phyloP scores from a whole-genome alignment of 106 monocot species.

The Acorus calamus region DNA sequence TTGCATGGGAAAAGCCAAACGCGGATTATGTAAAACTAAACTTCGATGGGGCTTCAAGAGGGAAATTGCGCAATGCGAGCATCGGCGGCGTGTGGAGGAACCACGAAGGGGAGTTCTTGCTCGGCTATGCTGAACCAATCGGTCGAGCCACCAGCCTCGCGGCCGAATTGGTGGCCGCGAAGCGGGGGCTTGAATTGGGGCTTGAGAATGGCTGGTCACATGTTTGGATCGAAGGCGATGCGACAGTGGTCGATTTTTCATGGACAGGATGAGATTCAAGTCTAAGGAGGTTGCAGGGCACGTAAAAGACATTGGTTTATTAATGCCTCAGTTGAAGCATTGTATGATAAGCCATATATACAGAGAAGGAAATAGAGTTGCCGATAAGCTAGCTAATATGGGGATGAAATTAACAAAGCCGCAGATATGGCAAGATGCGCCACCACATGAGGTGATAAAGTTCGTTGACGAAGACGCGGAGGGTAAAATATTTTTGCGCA shows the following conservation, averaged over 20 bases:
- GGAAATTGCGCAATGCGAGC: conserved; percentile 26
- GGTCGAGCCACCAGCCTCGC: conserved; percentile 45
- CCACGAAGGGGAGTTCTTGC: conserved; percentile 39
- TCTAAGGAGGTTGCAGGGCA: conserved; percentile 26
- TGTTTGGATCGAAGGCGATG: conserved; percentile 49
- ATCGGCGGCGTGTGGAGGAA: conserved; percentile 50
- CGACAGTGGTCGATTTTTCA: conserved; percentile 28
- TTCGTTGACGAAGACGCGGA: conserved; percentile 28
- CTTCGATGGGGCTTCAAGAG: conserved; percentile 43
- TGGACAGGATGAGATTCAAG: conserved; percentile 1
- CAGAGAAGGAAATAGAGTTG: conserved; percentile 39
- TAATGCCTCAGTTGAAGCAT: conserved; percentile 22
- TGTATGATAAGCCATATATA: conserved; percentile 31
- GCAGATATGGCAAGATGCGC: conserved; percentile 25
- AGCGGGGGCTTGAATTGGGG: conserved; percentile 38
- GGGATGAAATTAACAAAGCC: conserved; percentile 19
- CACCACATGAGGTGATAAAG: conserved; percentile 22
- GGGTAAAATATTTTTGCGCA: background rate
- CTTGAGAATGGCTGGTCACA: conserved; percentile 26
- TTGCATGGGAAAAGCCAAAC: conserved; percentile 36
- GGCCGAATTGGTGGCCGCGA: conserved; percentile 42
- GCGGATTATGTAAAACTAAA: conserved; percentile 34
- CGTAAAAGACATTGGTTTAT: conserved; percentile 19
- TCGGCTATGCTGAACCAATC: conserved; percentile 41
- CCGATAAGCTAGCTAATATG: conserved; percentile 34